Evolutionary conservation across 352 stramenopile genomes (phyloP).

Genomic region (Globisporangium irregulare): DNA sequence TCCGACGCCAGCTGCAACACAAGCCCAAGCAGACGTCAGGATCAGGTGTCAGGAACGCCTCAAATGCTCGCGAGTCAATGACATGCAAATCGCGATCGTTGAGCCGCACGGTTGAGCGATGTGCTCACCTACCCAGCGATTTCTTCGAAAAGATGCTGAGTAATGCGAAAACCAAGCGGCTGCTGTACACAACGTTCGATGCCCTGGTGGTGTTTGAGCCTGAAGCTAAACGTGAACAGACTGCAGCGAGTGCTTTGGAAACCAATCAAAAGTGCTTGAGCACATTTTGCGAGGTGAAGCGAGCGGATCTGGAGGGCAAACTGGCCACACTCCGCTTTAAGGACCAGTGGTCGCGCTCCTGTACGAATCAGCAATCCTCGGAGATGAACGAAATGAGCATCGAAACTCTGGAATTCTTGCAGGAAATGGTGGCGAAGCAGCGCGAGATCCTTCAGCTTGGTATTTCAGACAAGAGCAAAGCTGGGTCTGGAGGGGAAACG

Average conservation of each 20-base stretch:
- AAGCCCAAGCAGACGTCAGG: background rate
- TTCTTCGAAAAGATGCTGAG: conserved; percentile 17
- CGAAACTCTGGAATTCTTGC: conserved; percentile 8
- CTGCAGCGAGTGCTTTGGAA: background rate
- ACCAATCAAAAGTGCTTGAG: background rate
- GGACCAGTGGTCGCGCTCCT: background rate
- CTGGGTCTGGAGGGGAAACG: background rate
- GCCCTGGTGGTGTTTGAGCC: background rate
- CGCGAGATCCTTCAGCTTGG: background rate
- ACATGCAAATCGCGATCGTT: background rate
- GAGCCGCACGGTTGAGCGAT: background rate
- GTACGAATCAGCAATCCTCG: background rate
- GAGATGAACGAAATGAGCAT: conserved; percentile 12
- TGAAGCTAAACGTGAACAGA: background rate
- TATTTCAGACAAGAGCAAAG: background rate
- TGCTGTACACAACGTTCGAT: conserved; percentile 18
- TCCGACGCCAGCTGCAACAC: background rate
- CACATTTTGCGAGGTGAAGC: conserved; percentile 33
- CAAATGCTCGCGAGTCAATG: no score
- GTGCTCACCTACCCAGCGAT: background rate
- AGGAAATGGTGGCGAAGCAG: conserved; percentile 11
- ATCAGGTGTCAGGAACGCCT: background rate
- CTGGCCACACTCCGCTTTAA: conserved; percentile 24
- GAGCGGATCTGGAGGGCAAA: conserved; percentile 21
- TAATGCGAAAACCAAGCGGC: conserved; percentile 18